These are phyloP conservation scores for Simplicillium aogashimaense DNA, from an alignment of 2,329 filamentous ascomycete species.

Conservation along the genomic window DNA sequence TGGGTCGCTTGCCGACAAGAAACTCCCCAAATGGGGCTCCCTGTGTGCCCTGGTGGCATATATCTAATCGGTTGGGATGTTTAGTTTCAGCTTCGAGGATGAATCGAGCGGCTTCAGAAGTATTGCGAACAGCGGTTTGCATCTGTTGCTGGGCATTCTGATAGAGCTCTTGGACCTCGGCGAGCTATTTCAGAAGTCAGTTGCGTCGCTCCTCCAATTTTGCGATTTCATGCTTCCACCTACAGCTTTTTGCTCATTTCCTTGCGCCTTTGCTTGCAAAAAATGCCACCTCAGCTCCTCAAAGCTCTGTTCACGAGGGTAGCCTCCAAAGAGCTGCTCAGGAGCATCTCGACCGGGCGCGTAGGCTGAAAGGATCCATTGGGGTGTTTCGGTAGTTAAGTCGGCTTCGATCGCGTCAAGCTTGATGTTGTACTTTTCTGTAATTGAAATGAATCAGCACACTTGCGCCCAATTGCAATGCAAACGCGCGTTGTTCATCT, in stretches of 20 bases:
- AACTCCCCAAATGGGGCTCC: constrained; percentile 36
- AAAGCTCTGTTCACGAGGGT: constrained; percentile 70
- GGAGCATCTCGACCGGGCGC: constrained; percentile 69
- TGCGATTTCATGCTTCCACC: constrained; percentile 9
- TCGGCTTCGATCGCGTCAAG: constrained; percentile 53
- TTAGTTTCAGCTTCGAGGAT: constrained; percentile 55
- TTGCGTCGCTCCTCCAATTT: no score
- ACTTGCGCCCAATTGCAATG: neutral
- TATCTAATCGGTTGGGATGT: constrained; percentile 66
- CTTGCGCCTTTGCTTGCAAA: constrained; percentile 44
- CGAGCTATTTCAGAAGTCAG: constrained; percentile 32
- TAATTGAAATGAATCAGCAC: neutral
- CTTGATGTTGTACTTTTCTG: constrained; percentile 41
- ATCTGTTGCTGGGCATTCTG: constrained; percentile 61
- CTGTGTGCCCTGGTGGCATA: constrained; percentile 39
- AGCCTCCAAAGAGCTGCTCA: constrained; percentile 74
- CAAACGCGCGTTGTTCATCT: constrained; percentile 9
- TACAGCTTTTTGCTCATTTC: constrained; percentile 47
- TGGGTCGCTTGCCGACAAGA: constrained; percentile 23
- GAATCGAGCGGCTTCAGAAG: constrained; percentile 63
- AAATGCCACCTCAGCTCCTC: constrained; percentile 82
- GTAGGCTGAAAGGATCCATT: constrained; percentile 83
- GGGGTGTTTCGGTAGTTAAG: constrained; percentile 59
- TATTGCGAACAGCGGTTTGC: constrained; percentile 56
- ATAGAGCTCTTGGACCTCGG: constrained; percentile 51